Conservation (phyloP, 2,329 filamentous ascomycete species). For the Aphanoascus verrucosus region DNA sequence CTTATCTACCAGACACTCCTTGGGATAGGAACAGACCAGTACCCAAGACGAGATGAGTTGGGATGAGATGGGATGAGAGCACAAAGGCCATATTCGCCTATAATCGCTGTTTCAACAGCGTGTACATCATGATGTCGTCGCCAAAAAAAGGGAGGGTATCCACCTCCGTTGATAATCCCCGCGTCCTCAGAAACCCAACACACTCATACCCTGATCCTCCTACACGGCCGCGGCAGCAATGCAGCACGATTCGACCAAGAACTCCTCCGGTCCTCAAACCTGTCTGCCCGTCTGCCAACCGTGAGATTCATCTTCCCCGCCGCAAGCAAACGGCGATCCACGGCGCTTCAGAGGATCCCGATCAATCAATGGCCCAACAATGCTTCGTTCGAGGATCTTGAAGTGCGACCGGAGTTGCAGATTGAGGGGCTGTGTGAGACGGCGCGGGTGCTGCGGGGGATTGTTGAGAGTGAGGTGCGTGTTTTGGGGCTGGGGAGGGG, state of each 20-base stretch:
- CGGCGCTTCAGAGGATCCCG: conserved; percentile 33
- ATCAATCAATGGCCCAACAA: conserved; percentile 46
- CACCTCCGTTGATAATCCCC: conserved; percentile 1
- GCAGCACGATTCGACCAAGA: conserved; percentile 1
- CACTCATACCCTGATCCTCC: conserved; percentile 32
- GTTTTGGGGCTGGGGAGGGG: neutral
- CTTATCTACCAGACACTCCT: no score
- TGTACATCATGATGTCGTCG: no score
- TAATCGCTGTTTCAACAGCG: no score
- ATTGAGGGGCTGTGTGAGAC: conserved; percentile 38
- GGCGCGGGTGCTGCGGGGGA: conserved; percentile 24
- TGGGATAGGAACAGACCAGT: no score
- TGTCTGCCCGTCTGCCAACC: conserved; percentile 17
- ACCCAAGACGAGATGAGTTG: no score
- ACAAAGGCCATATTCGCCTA: no score
- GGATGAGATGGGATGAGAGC: no score
- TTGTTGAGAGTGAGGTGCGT: conserved; percentile 28
- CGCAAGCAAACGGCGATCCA: conserved; percentile 36
- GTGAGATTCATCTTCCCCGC: conserved; percentile 45
- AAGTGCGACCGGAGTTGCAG: conserved; percentile 35
- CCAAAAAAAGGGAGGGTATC: no score
- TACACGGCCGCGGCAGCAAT: conserved; percentile 27
- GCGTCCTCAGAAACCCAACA: conserved; percentile 15
- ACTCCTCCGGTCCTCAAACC: conserved; percentile 2
- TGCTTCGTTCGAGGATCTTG: conserved; percentile 33